These are phyloP conservation scores for Spizellomyces punctatus DNA, from an alignment of 192 early-diverging fungal species.

Conservation along the genomic window DNA sequence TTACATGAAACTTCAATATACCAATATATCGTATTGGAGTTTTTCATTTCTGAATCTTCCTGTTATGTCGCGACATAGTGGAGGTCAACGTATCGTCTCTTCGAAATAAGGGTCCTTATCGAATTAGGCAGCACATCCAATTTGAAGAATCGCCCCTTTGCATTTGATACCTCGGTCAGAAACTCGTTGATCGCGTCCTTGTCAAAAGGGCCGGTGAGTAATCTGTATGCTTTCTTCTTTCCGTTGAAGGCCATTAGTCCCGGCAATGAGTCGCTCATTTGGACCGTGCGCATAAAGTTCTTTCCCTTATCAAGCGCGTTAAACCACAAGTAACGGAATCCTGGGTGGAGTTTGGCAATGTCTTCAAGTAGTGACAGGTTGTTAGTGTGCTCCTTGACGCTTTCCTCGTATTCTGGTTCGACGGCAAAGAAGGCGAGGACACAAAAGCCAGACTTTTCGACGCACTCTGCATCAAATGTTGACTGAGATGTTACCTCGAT, in stretches of 20 bases:
- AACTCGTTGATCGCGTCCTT: conserved; percentile 41
- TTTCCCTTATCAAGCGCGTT: conserved; percentile 36
- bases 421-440: conserved; percentile 53
- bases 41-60: too few relatives aligned
- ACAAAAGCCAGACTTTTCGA: conserved; percentile 42
- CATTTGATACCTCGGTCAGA: conserved; percentile 45
- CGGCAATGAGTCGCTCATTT: conserved; percentile 50
- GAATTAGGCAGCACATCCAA: not conserved
- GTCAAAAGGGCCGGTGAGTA: conserved; percentile 52
- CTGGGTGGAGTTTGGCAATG: conserved; percentile 36
- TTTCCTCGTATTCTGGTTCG: conserved; percentile 47
- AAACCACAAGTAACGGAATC: conserved; percentile 45
- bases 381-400: conserved; percentile 33
- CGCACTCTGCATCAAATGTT: conserved; percentile 53
- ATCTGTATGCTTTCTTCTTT: conserved; percentile 46
- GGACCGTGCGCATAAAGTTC: conserved; percentile 49
- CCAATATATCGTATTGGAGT: too few relatives aligned
- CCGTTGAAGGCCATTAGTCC: conserved; percentile 40
- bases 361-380: conserved; percentile 34
- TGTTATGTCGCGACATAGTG: conserved; percentile 9
- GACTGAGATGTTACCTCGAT: conserved; percentile 49
- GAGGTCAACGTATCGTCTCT: not conserved
- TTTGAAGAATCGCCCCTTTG: conserved; percentile 42
- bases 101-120: not conserved
- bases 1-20: too few relatives aligned